phyloP scores from a whole-genome alignment of 768 basidiomycete genomes.

The Suillus ampliporus region DNA sequence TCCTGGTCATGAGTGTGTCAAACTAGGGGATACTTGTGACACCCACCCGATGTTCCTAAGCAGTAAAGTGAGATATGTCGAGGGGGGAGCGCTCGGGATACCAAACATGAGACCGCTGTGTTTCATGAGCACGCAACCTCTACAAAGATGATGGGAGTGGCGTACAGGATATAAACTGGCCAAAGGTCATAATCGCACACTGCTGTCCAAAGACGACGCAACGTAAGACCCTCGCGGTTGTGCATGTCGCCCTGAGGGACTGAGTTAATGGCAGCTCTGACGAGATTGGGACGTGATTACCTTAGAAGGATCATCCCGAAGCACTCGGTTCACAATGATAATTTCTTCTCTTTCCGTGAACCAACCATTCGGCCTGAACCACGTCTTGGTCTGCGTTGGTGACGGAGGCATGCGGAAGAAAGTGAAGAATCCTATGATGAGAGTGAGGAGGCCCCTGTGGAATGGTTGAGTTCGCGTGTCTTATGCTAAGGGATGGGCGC shows the following conservation, averaged over 20 bases:
- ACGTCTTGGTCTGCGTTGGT: constrained; percentile 61
- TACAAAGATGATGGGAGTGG: background rate
- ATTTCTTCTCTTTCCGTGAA: constrained; percentile 65
- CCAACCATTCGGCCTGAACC: constrained; percentile 68
- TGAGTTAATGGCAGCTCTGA: background rate
- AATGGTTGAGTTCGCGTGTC: constrained; percentile 39
- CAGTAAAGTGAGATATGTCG: constrained; percentile 62
- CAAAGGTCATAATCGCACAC: constrained; percentile 68
- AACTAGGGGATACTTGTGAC: background rate
- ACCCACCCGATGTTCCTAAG: constrained; percentile 57
- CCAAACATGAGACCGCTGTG: constrained; percentile 57
- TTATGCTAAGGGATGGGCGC: constrained; percentile 46
- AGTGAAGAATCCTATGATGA: constrained; percentile 55
- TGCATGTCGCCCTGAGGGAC: constrained; percentile 63
- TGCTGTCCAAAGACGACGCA: constrained; percentile 56
- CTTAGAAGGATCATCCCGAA: constrained; percentile 69
- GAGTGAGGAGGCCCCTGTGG: constrained; percentile 51
- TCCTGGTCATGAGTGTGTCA: constrained; percentile 1
- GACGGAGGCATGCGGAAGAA: constrained; percentile 67
- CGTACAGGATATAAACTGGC: constrained; percentile 64
- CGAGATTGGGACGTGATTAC: constrained; percentile 24
- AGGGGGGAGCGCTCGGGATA: constrained; percentile 53
- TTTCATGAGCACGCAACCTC: background rate
- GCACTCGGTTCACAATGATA: constrained; percentile 63
- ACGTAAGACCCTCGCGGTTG: constrained; percentile 64